Conservation (phyloP, 148 eudicot species). For the Tetragonia tetragonoides region DNA sequence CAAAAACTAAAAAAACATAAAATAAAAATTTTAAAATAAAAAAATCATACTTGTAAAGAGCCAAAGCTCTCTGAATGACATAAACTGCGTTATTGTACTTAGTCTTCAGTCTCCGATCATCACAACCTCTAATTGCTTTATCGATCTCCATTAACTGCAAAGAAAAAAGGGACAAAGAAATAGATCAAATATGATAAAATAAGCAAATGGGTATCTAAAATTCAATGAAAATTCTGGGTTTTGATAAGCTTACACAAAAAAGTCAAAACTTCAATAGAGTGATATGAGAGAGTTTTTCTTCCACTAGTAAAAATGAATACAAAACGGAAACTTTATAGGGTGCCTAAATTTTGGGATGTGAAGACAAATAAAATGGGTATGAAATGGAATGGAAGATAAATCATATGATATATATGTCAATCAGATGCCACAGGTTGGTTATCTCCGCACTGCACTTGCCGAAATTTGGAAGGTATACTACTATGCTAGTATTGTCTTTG, state of each 20-base stretch:
- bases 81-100: conserved; percentile 79
- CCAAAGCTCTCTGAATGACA: conserved; percentile 87
- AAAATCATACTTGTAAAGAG: conserved; percentile 68
- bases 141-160: conserved; percentile 78
- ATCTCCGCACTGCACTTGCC: no score
- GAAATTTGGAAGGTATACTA: no score
- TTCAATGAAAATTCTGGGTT: conserved; percentile 9
- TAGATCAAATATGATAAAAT: conserved; percentile 13
- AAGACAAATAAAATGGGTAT: no score
- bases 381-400: no score
- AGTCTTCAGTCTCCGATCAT: conserved; percentile 77
- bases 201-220: conserved; percentile 24
- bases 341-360: no score
- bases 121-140: conserved; percentile 61
- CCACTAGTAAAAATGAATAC: background rate
- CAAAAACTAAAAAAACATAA: background rate
- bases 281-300: background rate
- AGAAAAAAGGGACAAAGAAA: background rate
- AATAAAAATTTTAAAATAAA: no score
- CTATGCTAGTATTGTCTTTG: no score
- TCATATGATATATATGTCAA: no score
- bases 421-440: no score
- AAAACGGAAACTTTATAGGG: background rate
- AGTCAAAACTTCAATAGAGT: background rate
- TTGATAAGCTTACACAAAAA: conserved; percentile 17